Conservation (phyloP, 495 filamentous ascomycete genomes). For the Aspergillus nidulans region DNA sequence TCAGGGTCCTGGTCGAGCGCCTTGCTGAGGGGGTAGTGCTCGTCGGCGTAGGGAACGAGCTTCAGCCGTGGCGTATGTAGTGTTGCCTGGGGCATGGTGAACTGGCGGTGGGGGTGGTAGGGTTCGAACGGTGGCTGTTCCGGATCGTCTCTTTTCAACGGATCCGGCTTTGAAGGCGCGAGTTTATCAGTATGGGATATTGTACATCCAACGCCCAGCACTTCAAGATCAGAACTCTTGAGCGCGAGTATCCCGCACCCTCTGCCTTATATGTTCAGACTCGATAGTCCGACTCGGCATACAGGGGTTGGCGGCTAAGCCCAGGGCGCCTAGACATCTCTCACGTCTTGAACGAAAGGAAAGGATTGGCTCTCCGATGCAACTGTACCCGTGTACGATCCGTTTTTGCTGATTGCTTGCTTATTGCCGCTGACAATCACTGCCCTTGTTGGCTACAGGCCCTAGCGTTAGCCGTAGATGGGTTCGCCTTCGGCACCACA, state of each 20-base stretch:
- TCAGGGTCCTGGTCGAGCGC: conserved; percentile 14
- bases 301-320: background rate
- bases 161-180: too few species aligned
- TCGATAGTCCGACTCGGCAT: background rate
- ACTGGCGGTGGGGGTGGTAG: background rate
- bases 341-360: background rate
- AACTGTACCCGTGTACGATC: background rate
- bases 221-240: background rate
- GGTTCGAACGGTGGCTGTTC: background rate
- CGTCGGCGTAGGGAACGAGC: conserved; percentile 9
- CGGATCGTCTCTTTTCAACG: too few species aligned
- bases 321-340: background rate
- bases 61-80: conserved; percentile 10
- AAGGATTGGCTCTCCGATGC: background rate
- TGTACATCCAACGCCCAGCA: too few species aligned
- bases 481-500: background rate
- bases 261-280: conserved; percentile 1
- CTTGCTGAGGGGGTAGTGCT: conserved; percentile 10
- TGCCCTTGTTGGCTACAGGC: background rate
- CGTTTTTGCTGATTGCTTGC: background rate
- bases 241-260: background rate
- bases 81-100: conserved; percentile 1
- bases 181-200: too few species aligned
- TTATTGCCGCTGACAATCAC: background rate
- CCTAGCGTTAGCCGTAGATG: background rate